A percentile compares a stretch with the other conserved stretches of the same genome.
phyloP scores from a whole-genome alignment of 768 basidiomycete genomes.

The Boletus sensibilis region DNA sequence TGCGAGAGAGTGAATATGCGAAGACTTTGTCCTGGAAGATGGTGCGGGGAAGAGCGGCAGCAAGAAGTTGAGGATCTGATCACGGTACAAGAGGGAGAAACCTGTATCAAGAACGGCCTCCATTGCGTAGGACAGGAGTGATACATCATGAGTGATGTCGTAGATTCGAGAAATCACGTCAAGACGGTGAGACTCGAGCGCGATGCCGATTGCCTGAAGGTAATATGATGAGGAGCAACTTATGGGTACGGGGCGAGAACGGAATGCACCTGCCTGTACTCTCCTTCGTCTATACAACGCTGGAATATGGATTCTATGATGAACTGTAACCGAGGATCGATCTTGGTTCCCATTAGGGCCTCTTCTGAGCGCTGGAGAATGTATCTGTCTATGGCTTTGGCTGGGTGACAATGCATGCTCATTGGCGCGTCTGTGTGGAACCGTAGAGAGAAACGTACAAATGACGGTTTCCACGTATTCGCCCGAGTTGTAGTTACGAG shows the following conservation, averaged over 20 bases:
- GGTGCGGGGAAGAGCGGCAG: conserved; percentile 86
- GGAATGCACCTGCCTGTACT: conserved; percentile 77
- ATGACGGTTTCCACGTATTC: conserved; percentile 96
- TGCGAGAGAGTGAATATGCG: conserved; percentile 77
- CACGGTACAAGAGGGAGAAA: conserved; percentile 81
- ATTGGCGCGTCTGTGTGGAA: background rate
- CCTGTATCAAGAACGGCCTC: conserved; percentile 88
- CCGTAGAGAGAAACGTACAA: conserved; percentile 56
- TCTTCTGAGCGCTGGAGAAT: conserved; percentile 67
- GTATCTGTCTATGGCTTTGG: conserved; percentile 95
- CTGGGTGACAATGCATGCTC: conserved; percentile 39
- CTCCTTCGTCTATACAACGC: conserved; percentile 82
- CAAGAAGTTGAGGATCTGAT: conserved; percentile 74
- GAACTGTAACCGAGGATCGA: conserved; percentile 75
- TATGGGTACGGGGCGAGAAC: background rate
- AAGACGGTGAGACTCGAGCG: conserved; percentile 85
- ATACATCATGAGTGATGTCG: conserved; percentile 67
- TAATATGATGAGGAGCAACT: conserved; percentile 8
- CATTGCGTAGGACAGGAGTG: conserved; percentile 86
- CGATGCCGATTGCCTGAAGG: conserved; percentile 86
- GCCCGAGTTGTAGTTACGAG: conserved; percentile 57
- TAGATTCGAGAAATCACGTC: conserved; percentile 85
- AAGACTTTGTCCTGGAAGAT: conserved; percentile 66
- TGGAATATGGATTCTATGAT: conserved; percentile 90
- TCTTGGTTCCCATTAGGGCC: conserved; percentile 47